A percentile compares a stretch with the other conserved stretches of the same genome.
These are phyloP conservation scores for Aspergillus brasiliensis DNA, from an alignment of 2,329 filamentous ascomycete genomes.

Conservation along the genomic window DNA sequence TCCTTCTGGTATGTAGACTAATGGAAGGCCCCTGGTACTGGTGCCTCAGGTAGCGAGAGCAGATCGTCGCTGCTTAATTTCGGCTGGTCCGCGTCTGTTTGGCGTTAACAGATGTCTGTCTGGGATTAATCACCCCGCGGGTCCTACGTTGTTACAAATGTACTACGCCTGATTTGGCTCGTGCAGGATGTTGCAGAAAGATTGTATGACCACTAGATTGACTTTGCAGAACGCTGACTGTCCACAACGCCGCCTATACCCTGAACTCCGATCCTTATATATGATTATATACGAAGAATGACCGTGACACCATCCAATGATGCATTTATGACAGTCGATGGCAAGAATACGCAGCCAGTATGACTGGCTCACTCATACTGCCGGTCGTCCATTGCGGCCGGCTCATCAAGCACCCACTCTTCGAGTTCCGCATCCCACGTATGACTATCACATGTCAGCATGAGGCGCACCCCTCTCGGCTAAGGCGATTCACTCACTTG, in stretches of 20 bases:
- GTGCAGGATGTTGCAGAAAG: too few species aligned
- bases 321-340: not conserved
- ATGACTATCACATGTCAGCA: conserved; percentile 35
- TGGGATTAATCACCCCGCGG: not conserved
- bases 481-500: conserved; percentile 30
- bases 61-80: conserved; percentile 3
- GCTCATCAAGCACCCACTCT: conserved; percentile 36
- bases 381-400: conserved; percentile 16
- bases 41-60: not conserved
- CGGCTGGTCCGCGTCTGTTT: not conserved
- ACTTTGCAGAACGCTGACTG: not conserved
- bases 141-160: too few species aligned
- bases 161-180: too few species aligned
- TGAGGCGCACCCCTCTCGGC: not conserved
- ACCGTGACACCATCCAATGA: not conserved
- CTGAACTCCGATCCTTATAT: conserved; percentile 3
- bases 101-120: not conserved
- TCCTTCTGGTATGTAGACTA: too few species aligned
- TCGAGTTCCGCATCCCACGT: conserved; percentile 37
- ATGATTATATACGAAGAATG: not conserved
- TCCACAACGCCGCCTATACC: not conserved
- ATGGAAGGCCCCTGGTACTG: not conserved
- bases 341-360: not conserved
- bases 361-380: conserved; percentile 19
- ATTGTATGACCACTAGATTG: not conserved